phyloP scores from a whole-genome alignment of 208 protist species.

The Porcisia deanei region DNA sequence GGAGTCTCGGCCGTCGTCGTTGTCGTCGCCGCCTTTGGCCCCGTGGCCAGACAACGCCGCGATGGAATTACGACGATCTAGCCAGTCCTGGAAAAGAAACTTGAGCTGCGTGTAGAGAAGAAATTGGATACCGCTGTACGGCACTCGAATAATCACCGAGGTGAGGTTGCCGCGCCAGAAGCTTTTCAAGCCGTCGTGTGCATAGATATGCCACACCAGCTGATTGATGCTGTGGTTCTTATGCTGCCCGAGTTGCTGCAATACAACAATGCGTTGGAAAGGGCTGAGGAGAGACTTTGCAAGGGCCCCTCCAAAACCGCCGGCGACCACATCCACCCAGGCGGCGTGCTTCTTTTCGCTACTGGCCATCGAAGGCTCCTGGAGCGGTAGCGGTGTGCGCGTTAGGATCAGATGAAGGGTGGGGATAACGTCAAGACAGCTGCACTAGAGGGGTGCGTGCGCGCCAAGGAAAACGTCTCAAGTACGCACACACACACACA shows the following conservation, averaged over 20 bases:
- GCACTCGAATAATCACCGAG: slow-evolving; percentile 87
- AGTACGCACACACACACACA: neutral
- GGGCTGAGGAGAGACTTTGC: slow-evolving; percentile 86
- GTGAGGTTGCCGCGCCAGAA: slow-evolving; percentile 92
- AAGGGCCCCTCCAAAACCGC: slow-evolving; percentile 66
- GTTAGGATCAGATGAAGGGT: neutral
- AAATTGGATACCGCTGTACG: slow-evolving; percentile 90
- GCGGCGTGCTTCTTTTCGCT: slow-evolving; percentile 75
- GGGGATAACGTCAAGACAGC: neutral
- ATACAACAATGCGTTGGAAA: slow-evolving; percentile 86
- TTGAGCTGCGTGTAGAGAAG: slow-evolving; percentile 80
- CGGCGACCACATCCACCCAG: slow-evolving; percentile 83
- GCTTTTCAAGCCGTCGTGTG: slow-evolving; percentile 65
- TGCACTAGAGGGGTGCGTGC: neutral
- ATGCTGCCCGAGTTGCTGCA: slow-evolving; percentile 84
- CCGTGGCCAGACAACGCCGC: neutral
- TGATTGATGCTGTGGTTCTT: slow-evolving; percentile 40
- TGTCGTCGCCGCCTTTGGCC: slow-evolving; percentile 1
- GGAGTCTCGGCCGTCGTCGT: slow-evolving; percentile 14
- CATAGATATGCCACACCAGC: slow-evolving; percentile 52
- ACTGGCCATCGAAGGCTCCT: slow-evolving; percentile 20
- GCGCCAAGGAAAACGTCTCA: neutral
- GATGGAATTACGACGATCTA: slow-evolving; percentile 24
- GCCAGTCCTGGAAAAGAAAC: slow-evolving; percentile 77
- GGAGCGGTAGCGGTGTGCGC: neutral